These are phyloP conservation scores for Calonectria crousiana DNA, from an alignment of 2,329 filamentous ascomycete species.

Conservation along the genomic window DNA sequence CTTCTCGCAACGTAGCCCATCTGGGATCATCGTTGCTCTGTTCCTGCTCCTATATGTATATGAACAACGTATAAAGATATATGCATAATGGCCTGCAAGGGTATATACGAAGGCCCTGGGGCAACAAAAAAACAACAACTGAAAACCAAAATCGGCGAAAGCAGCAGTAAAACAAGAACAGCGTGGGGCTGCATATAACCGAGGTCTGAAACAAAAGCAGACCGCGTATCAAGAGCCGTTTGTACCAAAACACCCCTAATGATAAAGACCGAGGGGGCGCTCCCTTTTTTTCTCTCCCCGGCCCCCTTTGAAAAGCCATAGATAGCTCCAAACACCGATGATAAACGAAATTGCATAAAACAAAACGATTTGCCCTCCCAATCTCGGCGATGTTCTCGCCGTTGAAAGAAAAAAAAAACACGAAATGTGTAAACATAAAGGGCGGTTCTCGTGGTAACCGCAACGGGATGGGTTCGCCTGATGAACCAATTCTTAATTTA, in stretches of 20 bases:
- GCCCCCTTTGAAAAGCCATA: not conserved
- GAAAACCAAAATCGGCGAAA: constrained; percentile 10
- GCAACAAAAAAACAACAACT: not conserved
- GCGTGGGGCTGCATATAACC: not conserved
- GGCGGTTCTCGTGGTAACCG: not conserved
- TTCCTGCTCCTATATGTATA: not conserved
- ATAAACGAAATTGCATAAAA: constrained; percentile 7
- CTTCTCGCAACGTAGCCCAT: not conserved
- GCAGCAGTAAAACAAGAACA: constrained; percentile 1
- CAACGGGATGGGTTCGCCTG: not conserved
- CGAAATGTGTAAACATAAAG: not conserved
- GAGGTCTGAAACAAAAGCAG: not conserved
- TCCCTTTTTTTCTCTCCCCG: constrained; percentile 23
- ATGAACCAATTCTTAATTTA: not conserved
- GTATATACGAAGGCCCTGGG: constrained; percentile 1
- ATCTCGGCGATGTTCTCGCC: not conserved
- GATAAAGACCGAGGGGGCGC: constrained; percentile 10
- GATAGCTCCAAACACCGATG: not conserved
- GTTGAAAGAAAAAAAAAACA: not conserved
- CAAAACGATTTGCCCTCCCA: constrained; percentile 8
- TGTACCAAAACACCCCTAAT: constrained; percentile 12
- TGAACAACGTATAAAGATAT: constrained; percentile 12
- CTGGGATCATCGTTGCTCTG: not conserved
- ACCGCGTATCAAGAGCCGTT: not conserved
- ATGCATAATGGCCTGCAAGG: constrained; percentile 5